These are phyloP conservation scores for Syzygium malaccense DNA, from an alignment of 441 rosid genomes.

Conservation along the genomic window DNA sequence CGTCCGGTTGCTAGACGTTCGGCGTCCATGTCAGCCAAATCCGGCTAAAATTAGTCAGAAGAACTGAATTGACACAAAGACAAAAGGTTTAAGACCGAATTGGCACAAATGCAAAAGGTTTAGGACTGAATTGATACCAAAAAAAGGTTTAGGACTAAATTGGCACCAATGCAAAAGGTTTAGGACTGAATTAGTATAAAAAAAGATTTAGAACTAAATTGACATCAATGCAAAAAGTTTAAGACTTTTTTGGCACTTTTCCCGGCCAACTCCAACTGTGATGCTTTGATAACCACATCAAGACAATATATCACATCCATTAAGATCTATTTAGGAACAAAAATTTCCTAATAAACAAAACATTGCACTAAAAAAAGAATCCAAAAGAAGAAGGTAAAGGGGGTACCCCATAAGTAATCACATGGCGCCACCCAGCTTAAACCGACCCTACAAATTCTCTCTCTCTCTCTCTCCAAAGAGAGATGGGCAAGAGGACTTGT, in stretches of 20 bases:
- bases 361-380: not conserved
- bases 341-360: not conserved
- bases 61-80: no score
- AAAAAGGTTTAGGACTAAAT: no score
- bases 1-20: fast-evolving
- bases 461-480: not conserved
- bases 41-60: no score
- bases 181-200: no score
- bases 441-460: not conserved
- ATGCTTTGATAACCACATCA: not conserved
- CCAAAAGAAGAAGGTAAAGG: not conserved
- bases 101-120: no score
- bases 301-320: not conserved
- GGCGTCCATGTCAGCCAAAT: no score
- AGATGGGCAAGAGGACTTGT: not conserved
- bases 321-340: not conserved
- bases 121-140: no score
- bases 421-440: not conserved
- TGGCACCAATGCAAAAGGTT: no score
- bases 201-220: no score
- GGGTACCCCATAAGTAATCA: not conserved
- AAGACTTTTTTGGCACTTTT: no score
- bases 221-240: no score
- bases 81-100: no score
- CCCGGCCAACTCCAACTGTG: not conserved